Evolutionary conservation across 495 filamentous ascomycete species (phyloP).

Genomic region (Daldinia concentrica): DNA sequence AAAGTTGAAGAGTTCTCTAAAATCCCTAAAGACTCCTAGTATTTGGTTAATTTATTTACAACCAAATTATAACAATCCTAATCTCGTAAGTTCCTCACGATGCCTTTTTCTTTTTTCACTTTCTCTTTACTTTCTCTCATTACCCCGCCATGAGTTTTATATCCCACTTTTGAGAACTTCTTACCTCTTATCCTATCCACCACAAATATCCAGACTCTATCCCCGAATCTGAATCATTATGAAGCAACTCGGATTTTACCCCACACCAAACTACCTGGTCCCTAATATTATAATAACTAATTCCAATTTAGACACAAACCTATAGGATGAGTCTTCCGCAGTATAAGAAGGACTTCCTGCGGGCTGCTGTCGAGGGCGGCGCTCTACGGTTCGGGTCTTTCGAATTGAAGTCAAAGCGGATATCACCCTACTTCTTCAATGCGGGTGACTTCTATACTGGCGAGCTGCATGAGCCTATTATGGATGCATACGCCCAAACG

Average conservation of each 20-base stretch:
- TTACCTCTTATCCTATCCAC: too few species aligned
- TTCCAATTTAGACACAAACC: neutral
- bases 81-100: neutral
- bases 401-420: constrained; percentile 89
- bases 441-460: constrained; percentile 85
- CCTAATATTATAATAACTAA: neutral
- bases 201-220: neutral
- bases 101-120: neutral
- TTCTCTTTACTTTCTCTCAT: neutral
- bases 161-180: neutral
- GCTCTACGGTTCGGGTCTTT: constrained; percentile 90
- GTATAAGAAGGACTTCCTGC: constrained; percentile 73
- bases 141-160: constrained; percentile 15
- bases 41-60: neutral
- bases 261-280: neutral
- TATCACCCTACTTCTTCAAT: constrained; percentile 99
- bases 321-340: constrained; percentile 61
- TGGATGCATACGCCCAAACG: constrained; percentile 80
- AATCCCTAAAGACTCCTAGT: neutral
- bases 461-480: constrained; percentile 74
- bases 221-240: neutral
- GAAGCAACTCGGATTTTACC: neutral
- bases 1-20: neutral
- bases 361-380: constrained; percentile 72
- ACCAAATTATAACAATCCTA: neutral